These are phyloP conservation scores for Nakataea oryzae DNA, from an alignment of 2,329 filamentous ascomycete genomes.

Conservation along the genomic window DNA sequence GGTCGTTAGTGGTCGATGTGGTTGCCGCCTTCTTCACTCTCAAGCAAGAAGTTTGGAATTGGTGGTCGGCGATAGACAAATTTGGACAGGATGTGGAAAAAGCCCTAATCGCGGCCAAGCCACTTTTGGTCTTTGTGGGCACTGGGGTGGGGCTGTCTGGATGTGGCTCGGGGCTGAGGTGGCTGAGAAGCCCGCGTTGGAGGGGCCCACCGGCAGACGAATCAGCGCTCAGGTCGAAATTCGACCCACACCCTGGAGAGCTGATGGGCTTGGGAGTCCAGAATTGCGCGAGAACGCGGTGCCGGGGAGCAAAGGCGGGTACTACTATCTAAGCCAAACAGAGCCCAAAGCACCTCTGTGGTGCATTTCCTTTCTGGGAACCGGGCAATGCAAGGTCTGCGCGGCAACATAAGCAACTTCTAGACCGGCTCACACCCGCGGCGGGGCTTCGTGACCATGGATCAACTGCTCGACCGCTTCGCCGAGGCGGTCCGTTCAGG, in stretches of 20 bases:
- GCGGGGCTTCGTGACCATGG: constrained; percentile 42
- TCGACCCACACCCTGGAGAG: background rate
- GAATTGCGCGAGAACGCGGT: no score
- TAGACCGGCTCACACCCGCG: background rate
- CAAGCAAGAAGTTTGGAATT: background rate
- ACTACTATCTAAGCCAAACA: background rate
- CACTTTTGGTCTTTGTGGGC: background rate
- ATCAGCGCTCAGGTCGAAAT: background rate
- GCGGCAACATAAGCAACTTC: background rate
- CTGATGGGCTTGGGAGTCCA: background rate
- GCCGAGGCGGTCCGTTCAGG: constrained; percentile 51
- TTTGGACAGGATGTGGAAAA: background rate
- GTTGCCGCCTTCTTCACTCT: constrained; percentile 2
- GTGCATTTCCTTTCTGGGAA: background rate
- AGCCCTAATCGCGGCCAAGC: background rate
- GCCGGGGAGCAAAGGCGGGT: background rate
- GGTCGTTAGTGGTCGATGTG: constrained; percentile 13
- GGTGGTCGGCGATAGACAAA: background rate
- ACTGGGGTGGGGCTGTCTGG: background rate
- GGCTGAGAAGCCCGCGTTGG: background rate
- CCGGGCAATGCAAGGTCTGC: background rate
- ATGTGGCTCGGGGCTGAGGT: background rate
- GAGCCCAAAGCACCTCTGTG: background rate
- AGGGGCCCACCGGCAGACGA: no score
- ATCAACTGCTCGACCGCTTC: constrained; percentile 65